Conservation (phyloP, 164 flowering plant species). For the Umbilicus rupestris region DNA sequence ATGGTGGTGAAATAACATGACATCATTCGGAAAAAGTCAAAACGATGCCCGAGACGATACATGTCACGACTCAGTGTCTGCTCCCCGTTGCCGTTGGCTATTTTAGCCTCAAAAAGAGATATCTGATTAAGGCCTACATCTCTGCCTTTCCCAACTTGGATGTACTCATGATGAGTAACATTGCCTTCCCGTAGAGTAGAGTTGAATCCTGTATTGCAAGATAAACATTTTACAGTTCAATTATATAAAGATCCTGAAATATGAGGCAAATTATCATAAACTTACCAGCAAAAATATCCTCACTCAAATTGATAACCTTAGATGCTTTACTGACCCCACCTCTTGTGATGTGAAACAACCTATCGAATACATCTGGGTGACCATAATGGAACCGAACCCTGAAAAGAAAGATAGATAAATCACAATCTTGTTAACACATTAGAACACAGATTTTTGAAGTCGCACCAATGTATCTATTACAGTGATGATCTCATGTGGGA, state of each 20-base stretch:
- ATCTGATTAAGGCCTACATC: conserved; percentile 99
- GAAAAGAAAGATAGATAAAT: background rate
- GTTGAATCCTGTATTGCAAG: conserved; percentile 64
- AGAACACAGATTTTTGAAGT: background rate
- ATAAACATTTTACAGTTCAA: background rate
- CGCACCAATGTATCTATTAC: background rate
- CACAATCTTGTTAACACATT: background rate
- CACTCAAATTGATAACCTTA: conserved; percentile 83
- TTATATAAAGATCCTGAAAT: background rate
- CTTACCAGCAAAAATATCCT: conserved; percentile 95
- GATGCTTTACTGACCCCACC: conserved; percentile 98
- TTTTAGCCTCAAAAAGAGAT: conserved; percentile 91
- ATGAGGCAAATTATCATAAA: background rate
- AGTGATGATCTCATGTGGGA: background rate
- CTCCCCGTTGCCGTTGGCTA: conserved; percentile 97
- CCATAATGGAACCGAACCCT: conserved; percentile 99
- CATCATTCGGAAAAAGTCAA: conserved; percentile 95
- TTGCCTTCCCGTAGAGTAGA: conserved; percentile 97
- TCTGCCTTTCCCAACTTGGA: conserved; percentile 98
- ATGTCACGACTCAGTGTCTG: conserved; percentile 94
- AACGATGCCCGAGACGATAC: conserved; percentile 91
- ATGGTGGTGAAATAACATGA: conserved; percentile 91
- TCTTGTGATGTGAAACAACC: conserved; percentile 86
- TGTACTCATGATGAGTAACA: conserved; percentile 97
- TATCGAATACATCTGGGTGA: conserved; percentile 95